phyloP scores from a whole-genome alignment of 768 basidiomycete species.

The Lentinula lateritia region DNA sequence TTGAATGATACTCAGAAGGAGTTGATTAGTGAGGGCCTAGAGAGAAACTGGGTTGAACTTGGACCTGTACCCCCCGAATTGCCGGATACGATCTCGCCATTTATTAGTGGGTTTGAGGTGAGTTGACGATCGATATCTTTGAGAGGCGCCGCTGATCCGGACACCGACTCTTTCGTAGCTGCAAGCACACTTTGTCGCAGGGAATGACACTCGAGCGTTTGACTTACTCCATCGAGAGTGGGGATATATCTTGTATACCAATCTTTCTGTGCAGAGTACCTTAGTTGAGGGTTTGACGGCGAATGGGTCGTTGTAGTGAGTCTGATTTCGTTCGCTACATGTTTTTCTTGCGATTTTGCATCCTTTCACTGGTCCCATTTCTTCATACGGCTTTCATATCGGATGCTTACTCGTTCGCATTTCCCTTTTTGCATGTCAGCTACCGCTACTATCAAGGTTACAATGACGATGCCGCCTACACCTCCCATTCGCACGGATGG shows the following conservation, averaged over 20 bases:
- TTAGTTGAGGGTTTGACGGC: constrained; percentile 54
- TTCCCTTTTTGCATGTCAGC: constrained; percentile 16
- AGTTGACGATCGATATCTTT: constrained; percentile 3
- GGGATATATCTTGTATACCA: constrained; percentile 57
- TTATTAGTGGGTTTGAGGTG: constrained; percentile 54
- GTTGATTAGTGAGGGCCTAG: constrained; percentile 41
- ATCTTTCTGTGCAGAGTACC: constrained; percentile 50
- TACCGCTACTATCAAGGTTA: constrained; percentile 52
- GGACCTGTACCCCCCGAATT: constrained; percentile 52
- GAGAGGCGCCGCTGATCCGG: not conserved
- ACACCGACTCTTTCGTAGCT: constrained; percentile 24
- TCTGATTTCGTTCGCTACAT: constrained; percentile 9
- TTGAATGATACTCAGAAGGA: constrained; percentile 28
- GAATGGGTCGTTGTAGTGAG: constrained; percentile 49
- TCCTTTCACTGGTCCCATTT: not conserved
- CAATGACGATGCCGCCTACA: constrained; percentile 53
- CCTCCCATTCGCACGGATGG: constrained; percentile 59
- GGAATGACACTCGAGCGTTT: constrained; percentile 45
- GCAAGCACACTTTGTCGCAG: constrained; percentile 53
- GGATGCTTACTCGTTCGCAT: not conserved
- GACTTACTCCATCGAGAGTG: constrained; percentile 49
- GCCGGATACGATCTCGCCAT: constrained; percentile 54
- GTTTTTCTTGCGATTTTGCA: not conserved
- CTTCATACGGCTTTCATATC: not conserved
- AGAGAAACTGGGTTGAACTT: constrained; percentile 45